A percentile compares a stretch with the other conserved stretches of the same genome.
Evolutionary conservation across 2,329 filamentous ascomycete species (phyloP).

Genomic region (Cladosporium colombiae): DNA sequence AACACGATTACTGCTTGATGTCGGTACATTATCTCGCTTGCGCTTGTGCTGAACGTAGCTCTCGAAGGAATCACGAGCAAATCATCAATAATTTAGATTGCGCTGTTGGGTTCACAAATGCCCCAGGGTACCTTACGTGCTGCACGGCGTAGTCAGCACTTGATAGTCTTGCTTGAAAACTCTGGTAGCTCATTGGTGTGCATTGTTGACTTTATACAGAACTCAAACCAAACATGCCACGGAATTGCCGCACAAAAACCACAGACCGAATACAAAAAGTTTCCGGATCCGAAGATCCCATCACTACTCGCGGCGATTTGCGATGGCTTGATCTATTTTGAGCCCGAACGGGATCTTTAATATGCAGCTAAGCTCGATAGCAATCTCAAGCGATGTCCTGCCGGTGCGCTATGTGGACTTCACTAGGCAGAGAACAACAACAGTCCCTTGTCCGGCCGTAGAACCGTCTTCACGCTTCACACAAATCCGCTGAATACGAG

Average conservation of each 20-base stretch:
- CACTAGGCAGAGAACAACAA: slow-evolving; percentile 3
- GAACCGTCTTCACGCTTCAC: background rate
- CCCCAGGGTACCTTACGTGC: background rate
- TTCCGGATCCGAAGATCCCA: background rate
- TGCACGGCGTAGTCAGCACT: background rate
- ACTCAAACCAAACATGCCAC: background rate
- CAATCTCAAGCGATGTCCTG: slow-evolving; percentile 3
- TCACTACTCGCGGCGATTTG: background rate
- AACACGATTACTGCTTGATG: background rate
- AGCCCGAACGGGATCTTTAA: background rate
- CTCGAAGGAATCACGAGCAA: background rate
- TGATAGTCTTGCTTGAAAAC: background rate
- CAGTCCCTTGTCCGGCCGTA: background rate
- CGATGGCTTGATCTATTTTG: slow-evolving; percentile 2
- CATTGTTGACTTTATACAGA: background rate
- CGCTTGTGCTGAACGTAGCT: background rate
- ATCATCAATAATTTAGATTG: background rate
- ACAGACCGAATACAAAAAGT: background rate
- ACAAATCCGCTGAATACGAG: background rate
- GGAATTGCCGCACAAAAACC: background rate
- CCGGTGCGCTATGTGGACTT: slow-evolving; percentile 3
- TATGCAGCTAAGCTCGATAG: slow-evolving; percentile 7
- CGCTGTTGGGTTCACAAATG: background rate
- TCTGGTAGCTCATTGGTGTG: background rate
- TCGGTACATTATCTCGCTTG: background rate